phyloP scores from a whole-genome alignment of 2,329 filamentous ascomycete species.

The Blastomyces emzantsi region DNA sequence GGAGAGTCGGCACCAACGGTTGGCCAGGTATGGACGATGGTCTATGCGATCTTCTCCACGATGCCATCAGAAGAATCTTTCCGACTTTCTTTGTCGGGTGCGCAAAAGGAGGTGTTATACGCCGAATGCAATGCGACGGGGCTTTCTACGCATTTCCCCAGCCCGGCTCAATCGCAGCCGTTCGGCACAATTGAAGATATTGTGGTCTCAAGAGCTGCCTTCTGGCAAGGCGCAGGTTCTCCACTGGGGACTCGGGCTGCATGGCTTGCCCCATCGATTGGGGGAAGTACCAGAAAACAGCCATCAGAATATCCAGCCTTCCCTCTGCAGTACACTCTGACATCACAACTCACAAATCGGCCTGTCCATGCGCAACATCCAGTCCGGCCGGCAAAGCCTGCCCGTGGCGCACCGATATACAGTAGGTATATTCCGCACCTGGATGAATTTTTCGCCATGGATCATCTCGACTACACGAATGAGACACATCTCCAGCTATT shows the following conservation, averaged over 20 bases:
- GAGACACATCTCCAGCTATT: conserved; percentile 59
- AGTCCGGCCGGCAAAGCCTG: conserved; percentile 60
- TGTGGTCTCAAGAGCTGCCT: conserved; percentile 46
- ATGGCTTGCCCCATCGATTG: conserved; percentile 46
- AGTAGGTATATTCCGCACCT: conserved; percentile 70
- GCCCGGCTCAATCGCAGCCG: conserved; percentile 24
- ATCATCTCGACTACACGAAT: conserved; percentile 60
- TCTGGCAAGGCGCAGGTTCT: conserved; percentile 63
- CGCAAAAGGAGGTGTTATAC: conserved; percentile 20
- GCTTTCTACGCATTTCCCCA: conserved; percentile 38
- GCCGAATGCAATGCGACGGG: conserved; percentile 29
- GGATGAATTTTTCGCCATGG: conserved; percentile 66
- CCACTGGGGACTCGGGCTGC: conserved; percentile 56
- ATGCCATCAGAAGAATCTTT: conserved; percentile 28
- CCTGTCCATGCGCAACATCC: conserved; percentile 58
- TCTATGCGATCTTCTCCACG: conserved; percentile 31
- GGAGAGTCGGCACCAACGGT: conserved; percentile 24
- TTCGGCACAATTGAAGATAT: conserved; percentile 35
- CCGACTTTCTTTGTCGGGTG: conserved; percentile 27
- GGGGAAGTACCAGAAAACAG: conserved; percentile 20
- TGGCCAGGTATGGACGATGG: conserved; percentile 33
- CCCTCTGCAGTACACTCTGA: conserved; percentile 35
- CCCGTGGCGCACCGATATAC: conserved; percentile 61
- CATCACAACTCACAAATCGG: conserved; percentile 40
- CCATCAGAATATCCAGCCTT: conserved; percentile 24